phyloP scores from a whole-genome alignment of 345 rosid species.

The Microthlaspi erraticum region DNA sequence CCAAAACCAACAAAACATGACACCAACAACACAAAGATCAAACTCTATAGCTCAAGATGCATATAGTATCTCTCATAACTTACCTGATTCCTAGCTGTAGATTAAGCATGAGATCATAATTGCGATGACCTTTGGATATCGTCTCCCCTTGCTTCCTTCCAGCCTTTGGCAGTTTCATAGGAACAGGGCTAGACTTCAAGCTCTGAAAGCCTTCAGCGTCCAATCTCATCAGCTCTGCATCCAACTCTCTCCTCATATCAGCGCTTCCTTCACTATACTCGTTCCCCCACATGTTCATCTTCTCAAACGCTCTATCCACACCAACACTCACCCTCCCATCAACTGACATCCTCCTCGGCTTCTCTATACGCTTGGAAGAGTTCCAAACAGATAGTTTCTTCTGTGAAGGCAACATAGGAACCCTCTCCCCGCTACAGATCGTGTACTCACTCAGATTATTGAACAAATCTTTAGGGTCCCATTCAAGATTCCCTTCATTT shows the following conservation, averaged over 20 bases:
- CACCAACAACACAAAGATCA: constrained; percentile 4
- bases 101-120: constrained; percentile 96
- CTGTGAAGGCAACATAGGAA: constrained; percentile 80
- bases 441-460: constrained; percentile 42
- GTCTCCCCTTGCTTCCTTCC: constrained; percentile 89
- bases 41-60: constrained; percentile 3
- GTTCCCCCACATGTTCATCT: constrained; percentile 70
- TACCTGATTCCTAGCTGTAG: constrained; percentile 75
- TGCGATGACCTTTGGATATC: constrained; percentile 84
- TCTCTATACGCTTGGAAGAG: constrained; percentile 64
- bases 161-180: constrained; percentile 67
- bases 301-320: constrained; percentile 69
- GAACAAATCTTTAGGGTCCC: constrained; percentile 75
- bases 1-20: constrained; percentile 32
- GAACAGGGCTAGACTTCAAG: constrained; percentile 42
- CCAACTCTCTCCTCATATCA: constrained; percentile 45
- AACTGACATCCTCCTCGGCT: constrained; percentile 70
- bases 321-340: constrained; percentile 91
- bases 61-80: constrained; percentile 14
- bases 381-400: constrained; percentile 80
- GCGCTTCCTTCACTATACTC: constrained; percentile 42
- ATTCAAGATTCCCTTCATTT: constrained; percentile 52
- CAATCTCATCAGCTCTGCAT: constrained; percentile 55
- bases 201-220: constrained; percentile 43
- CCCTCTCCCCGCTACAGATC: constrained; percentile 69